Evolutionary conservation across 2,329 filamentous ascomycete species (phyloP).

Genomic region (Fusarium camptoceras): DNA sequence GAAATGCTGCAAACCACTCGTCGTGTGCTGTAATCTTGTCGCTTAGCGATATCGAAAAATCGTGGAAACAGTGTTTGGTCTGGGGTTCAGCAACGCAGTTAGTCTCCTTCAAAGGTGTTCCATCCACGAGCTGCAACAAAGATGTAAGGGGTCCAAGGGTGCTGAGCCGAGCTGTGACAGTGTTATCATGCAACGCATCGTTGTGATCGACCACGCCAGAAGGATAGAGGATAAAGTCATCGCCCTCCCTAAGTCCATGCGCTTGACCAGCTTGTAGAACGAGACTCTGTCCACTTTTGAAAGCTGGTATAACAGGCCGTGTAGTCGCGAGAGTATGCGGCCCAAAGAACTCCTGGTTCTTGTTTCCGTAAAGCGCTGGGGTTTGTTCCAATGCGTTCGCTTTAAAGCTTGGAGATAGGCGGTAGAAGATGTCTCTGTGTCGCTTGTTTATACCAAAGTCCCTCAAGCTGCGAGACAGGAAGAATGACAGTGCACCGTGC

Average conservation of each 20-base stretch:
- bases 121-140: background rate
- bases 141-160: background rate
- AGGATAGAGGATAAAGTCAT: constrained; percentile 16
- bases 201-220: background rate
- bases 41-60: background rate
- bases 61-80: background rate
- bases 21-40: background rate
- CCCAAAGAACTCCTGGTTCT: constrained; percentile 28
- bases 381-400: background rate
- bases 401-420: constrained; percentile 1
- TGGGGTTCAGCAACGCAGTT: constrained; percentile 7
- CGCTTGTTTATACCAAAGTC: background rate
- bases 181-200: background rate
- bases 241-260: constrained; percentile 11
- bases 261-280: constrained; percentile 12
- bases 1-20: background rate
- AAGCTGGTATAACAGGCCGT: background rate
- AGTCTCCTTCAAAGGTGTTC: rapidly evolving
- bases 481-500: constrained; percentile 10
- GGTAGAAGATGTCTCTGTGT: constrained; percentile 10
- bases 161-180: background rate
- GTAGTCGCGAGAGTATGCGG: background rate
- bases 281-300: background rate
- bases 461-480: background rate
- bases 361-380: constrained; percentile 22